Base-by-base conservation (phyloP, 805 yeast species). In the Candida michaelii region DNA sequence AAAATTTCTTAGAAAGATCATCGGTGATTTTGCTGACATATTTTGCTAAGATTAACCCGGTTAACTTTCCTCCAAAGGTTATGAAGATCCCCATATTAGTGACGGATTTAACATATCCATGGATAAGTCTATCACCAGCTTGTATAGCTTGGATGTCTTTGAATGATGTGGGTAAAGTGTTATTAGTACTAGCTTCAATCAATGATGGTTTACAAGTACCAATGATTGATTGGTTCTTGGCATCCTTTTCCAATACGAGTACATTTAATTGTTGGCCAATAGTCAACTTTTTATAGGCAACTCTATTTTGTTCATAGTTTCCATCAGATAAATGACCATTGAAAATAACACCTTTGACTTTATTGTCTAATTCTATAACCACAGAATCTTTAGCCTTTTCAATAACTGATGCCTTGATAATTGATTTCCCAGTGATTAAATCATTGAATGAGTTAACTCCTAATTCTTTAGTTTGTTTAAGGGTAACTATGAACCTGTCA, bases 1-100 rank as follows among this genome's bases (percentile, higher is more conserved):
- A 69, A 56, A 80, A 90, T 18, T 70, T 67, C 29, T 74, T 69
- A 16, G 71, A 64, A 37, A 85, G 69, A 49, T 81, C 83, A 9
- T 74, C 79, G 21, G 48, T 46, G 38, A 74, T 72, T 25, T 76
- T 77, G 4, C 80, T 71, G 16, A 85, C 85, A 52, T 83, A 80
- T 56, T 83, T 80, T 43, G 90, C 85, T 47, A 87, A 75, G 3
- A 89, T 85, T 49, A 91, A 73, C 40, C 97, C 98, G 24, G 88
- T 86, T 49, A 91, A 76, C 41, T 76, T 78, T 49, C 85, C 84
- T 43, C 83, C 88, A 63, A 91, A 91, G 0, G 83, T 77, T 44
- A 91, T 85, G 59, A 91, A 91, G 10, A 89, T 70, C 50, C 98
- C 98, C 58, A 75, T 74, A 34, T 74, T 75, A n/a, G 95, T 86